These are phyloP conservation scores for Boletus huronensis DNA, from an alignment of 768 basidiomycete species.

Conservation along the genomic window DNA sequence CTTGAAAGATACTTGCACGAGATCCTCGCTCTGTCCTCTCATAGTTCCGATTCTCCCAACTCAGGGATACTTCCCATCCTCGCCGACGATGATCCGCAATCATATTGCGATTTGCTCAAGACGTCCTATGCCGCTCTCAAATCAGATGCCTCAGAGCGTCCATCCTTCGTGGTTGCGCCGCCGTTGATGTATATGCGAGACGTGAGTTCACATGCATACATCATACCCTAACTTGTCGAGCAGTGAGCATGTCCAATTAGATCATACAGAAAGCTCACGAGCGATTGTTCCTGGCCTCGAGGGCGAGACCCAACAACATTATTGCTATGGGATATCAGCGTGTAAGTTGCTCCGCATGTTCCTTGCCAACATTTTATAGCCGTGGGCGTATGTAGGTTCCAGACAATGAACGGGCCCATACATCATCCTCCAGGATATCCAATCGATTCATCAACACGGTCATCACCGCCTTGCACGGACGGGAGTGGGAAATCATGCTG, in stretches of 20 bases:
- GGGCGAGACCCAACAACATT: constrained; percentile 47
- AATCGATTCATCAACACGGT: constrained; percentile 73
- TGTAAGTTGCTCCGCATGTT: constrained; percentile 33
- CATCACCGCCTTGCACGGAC: constrained; percentile 59
- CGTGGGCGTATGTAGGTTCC: constrained; percentile 12
- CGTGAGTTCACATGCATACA: constrained; percentile 32
- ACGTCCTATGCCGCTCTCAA: constrained; percentile 46
- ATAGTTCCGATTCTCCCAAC: constrained; percentile 8
- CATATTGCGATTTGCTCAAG: constrained; percentile 39
- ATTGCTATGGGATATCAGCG: constrained; percentile 64
- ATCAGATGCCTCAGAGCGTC: constrained; percentile 16
- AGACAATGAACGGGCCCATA: constrained; percentile 37
- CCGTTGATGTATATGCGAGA: constrained; percentile 54
- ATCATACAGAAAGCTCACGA: constrained; percentile 61
- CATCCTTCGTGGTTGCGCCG: constrained; percentile 29
- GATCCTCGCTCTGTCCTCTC: constrained; percentile 28
- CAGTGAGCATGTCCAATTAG: constrained; percentile 31
- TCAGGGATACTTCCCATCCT: constrained; percentile 2
- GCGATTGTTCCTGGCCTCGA: constrained; percentile 42
- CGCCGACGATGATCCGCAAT: constrained; percentile 20
- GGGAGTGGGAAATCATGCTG: constrained; percentile 65
- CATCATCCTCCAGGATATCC: constrained; percentile 42
- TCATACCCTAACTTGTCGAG: not conserved
- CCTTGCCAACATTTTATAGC: not conserved
- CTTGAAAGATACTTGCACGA: constrained; percentile 39